These are phyloP conservation scores for Pythium myriotylum DNA, from an alignment of 352 stramenopile genomes.

Conservation along the genomic window DNA sequence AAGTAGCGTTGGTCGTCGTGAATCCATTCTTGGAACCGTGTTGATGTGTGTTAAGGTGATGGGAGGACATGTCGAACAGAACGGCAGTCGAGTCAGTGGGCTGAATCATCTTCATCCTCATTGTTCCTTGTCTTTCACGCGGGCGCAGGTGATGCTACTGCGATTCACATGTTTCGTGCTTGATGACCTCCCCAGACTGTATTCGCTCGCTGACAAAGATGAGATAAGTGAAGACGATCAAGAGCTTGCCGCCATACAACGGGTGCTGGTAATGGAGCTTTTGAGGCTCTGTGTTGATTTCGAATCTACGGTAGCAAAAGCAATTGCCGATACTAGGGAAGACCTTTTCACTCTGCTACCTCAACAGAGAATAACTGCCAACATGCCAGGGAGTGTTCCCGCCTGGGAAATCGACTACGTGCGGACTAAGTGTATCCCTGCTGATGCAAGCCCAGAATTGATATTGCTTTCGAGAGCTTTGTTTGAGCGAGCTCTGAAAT, in stretches of 20 bases:
- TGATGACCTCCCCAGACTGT: constrained; percentile 50
- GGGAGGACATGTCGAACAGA: constrained; percentile 38
- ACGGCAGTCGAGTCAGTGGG: constrained; percentile 38
- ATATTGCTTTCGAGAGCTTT: constrained; percentile 36
- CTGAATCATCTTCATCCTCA: not conserved
- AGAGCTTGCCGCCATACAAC: constrained; percentile 46
- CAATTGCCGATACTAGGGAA: not conserved
- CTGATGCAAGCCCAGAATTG: constrained; percentile 18
- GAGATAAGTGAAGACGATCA: constrained; percentile 75
- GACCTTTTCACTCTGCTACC: not conserved
- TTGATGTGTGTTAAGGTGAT: constrained; percentile 60
- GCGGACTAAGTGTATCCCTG: constrained; percentile 41
- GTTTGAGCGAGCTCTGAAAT: constrained; percentile 44
- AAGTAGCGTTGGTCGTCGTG: constrained; percentile 47
- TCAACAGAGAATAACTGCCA: not conserved
- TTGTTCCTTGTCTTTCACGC: constrained; percentile 25
- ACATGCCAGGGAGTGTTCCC: constrained; percentile 26
- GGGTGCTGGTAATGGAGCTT: constrained; percentile 52
- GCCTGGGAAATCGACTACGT: constrained; percentile 64
- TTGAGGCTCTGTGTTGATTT: constrained; percentile 54
- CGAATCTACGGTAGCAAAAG: constrained; percentile 36
- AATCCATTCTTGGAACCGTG: constrained; percentile 54
- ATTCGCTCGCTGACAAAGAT: constrained; percentile 58
- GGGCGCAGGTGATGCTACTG: constrained; percentile 52
- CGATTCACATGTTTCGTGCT: constrained; percentile 68